phyloP scores from a whole-genome alignment of 345 rosid genomes.

The Mallotus nudiflorus region DNA sequence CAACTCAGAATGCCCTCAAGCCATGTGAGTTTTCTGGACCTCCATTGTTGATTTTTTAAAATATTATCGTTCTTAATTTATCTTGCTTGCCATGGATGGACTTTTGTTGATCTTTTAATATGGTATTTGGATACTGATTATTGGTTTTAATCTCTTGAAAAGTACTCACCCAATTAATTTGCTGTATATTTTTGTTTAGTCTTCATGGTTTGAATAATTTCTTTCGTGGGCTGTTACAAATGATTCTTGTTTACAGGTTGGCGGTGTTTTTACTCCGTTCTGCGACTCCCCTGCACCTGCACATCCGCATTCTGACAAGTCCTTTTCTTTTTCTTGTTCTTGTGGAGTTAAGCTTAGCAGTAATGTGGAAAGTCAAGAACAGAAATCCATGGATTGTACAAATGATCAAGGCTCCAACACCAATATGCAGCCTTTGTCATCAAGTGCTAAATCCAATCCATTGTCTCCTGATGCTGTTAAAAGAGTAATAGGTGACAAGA shows the following conservation, averaged over 20 bases:
- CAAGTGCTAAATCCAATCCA: conserved; percentile 33
- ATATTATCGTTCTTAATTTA: no score
- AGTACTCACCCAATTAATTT: background rate
- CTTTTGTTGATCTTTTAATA: background rate
- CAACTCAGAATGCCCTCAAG: conserved; percentile 46
- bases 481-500: conserved; percentile 61
- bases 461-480: conserved; percentile 58
- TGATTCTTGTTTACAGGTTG: conserved; percentile 36
- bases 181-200: background rate
- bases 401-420: conserved; percentile 25
- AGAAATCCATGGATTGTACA: conserved; percentile 18
- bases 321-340: conserved; percentile 27
- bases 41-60: no score
- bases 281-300: conserved; percentile 39
- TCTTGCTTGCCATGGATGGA: no score
- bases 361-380: conserved; percentile 15
- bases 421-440: conserved; percentile 33
- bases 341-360: conserved; percentile 23
- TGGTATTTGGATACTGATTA: conserved; percentile 1
- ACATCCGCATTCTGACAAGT: conserved; percentile 48
- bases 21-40: conserved; percentile 37
- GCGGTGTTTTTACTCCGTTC: conserved; percentile 32
- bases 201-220: background rate
- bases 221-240: background rate
- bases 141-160: background rate